Conservation (phyloP, 768 basidiomycete species). For the Lactarius deliciosus region DNA sequence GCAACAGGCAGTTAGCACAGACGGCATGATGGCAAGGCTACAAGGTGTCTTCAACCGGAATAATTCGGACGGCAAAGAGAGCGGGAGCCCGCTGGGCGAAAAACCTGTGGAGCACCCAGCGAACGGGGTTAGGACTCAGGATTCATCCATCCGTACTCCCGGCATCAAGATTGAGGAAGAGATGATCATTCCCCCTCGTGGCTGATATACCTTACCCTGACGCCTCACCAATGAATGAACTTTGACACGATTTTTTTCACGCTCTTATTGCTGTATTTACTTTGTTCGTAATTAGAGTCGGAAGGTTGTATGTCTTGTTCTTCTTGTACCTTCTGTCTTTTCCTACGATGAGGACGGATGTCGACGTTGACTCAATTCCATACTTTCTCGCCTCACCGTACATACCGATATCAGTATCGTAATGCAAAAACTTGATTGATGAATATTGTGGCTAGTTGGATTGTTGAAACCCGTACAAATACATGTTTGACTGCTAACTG, state of each 20-base stretch:
- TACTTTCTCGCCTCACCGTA: background rate
- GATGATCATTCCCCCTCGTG: constrained; percentile 35
- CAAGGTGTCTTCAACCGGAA: constrained; percentile 13
- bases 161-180: constrained; percentile 36
- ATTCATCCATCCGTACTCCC: constrained; percentile 11
- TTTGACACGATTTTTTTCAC: constrained; percentile 7
- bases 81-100: background rate
- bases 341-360: background rate
- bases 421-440: constrained; percentile 14
- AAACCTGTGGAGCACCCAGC: background rate
- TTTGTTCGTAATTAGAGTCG: constrained; percentile 2
- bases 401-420: background rate
- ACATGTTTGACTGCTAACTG: constrained; percentile 35
- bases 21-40: constrained; percentile 14
- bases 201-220: constrained; percentile 9
- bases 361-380: background rate
- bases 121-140: constrained; percentile 4
- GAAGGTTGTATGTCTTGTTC: constrained; percentile 1
- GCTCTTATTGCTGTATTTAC: constrained; percentile 7
- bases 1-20: background rate
- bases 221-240: background rate
- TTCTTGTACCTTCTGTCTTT: background rate
- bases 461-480: constrained; percentile 79
- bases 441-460: constrained; percentile 41
- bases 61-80: constrained; percentile 3